Evolutionary conservation across 192 early-diverging fungal genomes (phyloP), one percentile per base, ranked within the genome.

Genomic region (Linnemannia exigua): DNA sequence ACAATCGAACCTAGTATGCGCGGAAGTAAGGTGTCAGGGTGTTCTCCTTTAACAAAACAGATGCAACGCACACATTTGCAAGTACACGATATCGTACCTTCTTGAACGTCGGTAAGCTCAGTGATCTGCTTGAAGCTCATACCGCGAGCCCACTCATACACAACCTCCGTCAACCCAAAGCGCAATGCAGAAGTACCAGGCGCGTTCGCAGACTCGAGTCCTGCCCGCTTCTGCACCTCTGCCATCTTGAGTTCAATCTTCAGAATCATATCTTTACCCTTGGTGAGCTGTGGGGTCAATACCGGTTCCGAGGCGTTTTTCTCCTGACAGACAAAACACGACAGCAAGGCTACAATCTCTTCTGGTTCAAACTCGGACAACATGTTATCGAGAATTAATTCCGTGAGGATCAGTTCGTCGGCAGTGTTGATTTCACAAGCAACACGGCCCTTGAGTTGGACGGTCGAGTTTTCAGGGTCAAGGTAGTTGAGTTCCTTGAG

Each of bases 371-470:
- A 97, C 70, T 96, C 94, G 0, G 94, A 95, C 44, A 99, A 90
- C 71, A 96, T 93, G 87, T 99, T 99, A 85, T 98, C 95, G 44
- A 99, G 89, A 35, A 99, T 95, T 37, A 99, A 89, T 82, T 99
- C 98, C 0, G 98, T 99, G 28, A 99, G 89, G 19, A 99, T 91
- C 54, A 99, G 89, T 84, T 97, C 98, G 82, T 99, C 98, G 2
- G 96, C 97, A 20, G 97, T 95, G 88, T 98, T 99, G 87, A 99
- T 98, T 91, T 98, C 97, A 88, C 98, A 99, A 0, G 97, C 98
- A 0, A 99, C 97, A 5, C 96, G 93, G 28, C 98, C 98, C 89
- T 99, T 99, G 70, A 98, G 93, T 77, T 97, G 95, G 22, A 99
- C 97, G 5, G 96, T 96, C 37, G 92, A 93, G 74, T 92, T 92